phyloP scores from a whole-genome alignment of 2,329 filamentous ascomycete genomes.

The Zalaria obscura region DNA sequence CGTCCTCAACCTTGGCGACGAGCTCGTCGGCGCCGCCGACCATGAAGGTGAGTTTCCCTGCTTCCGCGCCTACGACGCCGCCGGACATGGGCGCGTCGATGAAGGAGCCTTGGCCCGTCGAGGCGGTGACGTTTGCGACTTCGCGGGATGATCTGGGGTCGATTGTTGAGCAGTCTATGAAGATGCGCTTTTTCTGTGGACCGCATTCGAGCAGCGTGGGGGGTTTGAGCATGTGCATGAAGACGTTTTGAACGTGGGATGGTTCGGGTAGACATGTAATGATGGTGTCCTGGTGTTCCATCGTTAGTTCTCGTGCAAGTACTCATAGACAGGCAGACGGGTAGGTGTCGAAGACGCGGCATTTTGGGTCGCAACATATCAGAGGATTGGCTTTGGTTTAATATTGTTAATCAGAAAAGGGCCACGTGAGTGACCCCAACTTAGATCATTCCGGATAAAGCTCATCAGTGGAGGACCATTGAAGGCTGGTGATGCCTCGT shows the following conservation, averaged over 20 bases:
- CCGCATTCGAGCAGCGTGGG: conserved; percentile 35
- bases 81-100: conserved; percentile 96
- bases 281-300: conserved; percentile 52
- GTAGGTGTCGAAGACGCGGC: not conserved
- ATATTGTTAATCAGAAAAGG: conserved; percentile 47
- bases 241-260: conserved; percentile 73
- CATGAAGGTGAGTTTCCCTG: conserved; percentile 91
- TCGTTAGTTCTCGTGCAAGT: too few relatives aligned
- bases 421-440: conserved; percentile 46
- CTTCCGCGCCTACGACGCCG: conserved; percentile 78
- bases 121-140: conserved; percentile 57
- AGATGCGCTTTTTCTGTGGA: conserved; percentile 50
- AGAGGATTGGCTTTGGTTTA: conserved; percentile 62
- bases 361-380: conserved; percentile 22
- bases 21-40: conserved; percentile 54
- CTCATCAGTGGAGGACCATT: conserved; percentile 32
- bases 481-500: conserved; percentile 2
- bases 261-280: conserved; percentile 86
- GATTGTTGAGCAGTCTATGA: conserved; percentile 95
- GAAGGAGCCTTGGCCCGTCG: conserved; percentile 57
- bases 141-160: conserved; percentile 72
- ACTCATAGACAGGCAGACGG: not conserved
- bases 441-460: conserved; percentile 56
- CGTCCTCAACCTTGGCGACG: conserved; percentile 49
- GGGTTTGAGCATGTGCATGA: conserved; percentile 56